Base-by-base conservation (phyloP, 176 grass and related monocot genomes). In the Cenchrus purpureus region DNA sequence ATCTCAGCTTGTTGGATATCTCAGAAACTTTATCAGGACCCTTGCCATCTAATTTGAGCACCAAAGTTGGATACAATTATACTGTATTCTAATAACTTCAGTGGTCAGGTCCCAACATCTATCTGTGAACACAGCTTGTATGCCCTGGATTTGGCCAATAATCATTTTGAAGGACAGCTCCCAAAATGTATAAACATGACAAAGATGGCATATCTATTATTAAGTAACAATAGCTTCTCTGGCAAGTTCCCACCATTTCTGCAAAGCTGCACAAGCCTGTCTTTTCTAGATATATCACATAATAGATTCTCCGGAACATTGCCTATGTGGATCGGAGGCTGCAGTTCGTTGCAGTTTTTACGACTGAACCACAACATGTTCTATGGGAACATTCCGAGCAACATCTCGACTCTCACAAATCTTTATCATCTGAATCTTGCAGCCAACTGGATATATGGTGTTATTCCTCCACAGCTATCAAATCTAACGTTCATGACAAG, bases 261-360 rank as follows among this genome's bases (percentile, higher is more conserved):
- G 34, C 65, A 15, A 68, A 43, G 34, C 14, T 19, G 65, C 65
- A 42, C 4, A 17, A 37, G 16, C 34, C 58, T 82, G 22, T 6
- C 10, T 10, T 56, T 78, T 72, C 83, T 90, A 45, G 82, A 81
- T 71, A 25, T 86, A 11, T 48, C 50, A 52, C 10, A 28, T 4
- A 90, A 86, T n/a, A 76, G 76, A 0, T 82, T 90, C 22, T 69
- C 49, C 16, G 83, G 88, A 53, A 34, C 7, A 14, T 53, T 90
- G 12, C 88, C 78, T 8, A 2, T 20, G 4, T 90, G 88, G 65
- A 68, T 42, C 14, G 65, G 32, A 14, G 8, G 14, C 14, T 68
- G 32, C 13, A 68, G 34, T 7, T 43, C 11, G 2, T 16, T 68
- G 1, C 15, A 44, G 6, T 20, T 68, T 19, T 68, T 43, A 34